These are phyloP conservation scores for Amanita thiersii DNA, from an alignment of 768 basidiomycete genomes.

Conservation along the genomic window DNA sequence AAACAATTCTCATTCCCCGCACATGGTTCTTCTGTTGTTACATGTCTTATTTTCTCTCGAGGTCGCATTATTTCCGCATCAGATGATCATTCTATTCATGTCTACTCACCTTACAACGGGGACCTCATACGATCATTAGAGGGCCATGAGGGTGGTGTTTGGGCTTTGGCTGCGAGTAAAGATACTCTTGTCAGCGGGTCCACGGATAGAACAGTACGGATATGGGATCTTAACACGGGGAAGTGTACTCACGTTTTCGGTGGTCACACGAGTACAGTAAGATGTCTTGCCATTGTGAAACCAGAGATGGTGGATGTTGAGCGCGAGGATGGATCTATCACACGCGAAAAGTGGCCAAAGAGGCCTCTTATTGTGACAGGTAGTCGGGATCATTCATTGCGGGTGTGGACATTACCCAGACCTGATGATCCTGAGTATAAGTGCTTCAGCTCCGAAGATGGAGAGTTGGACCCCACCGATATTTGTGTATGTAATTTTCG, in stretches of 20 bases:
- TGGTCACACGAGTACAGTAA: conserved; percentile 93
- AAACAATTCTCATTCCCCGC: conserved; percentile 81
- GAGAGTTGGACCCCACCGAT: conserved; percentile 46
- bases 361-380: conserved; percentile 69
- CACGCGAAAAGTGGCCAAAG: conserved; percentile 64
- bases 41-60: conserved; percentile 90
- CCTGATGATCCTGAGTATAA: conserved; percentile 73
- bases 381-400: conserved; percentile 58
- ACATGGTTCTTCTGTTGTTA: conserved; percentile 87
- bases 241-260: conserved; percentile 89
- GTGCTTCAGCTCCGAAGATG: conserved; percentile 53
- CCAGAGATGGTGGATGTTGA: conserved; percentile 81
- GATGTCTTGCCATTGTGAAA: conserved; percentile 93
- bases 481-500: conserved; percentile 23
- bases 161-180: conserved; percentile 90
- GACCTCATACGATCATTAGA: conserved; percentile 64
- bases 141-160: conserved; percentile 94
- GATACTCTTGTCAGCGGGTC: conserved; percentile 86
- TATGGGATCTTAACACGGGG: conserved; percentile 80
- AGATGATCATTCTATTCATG: conserved; percentile 94
- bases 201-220: conserved; percentile 88
- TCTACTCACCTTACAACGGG: conserved; percentile 86
- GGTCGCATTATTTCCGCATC: conserved; percentile 95
- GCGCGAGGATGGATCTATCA: conserved; percentile 49
- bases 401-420: conserved; percentile 48